Percentiles rank a stretch among this genome's conserved stretches.
phyloP scores from a whole-genome alignment of 2,329 filamentous ascomycete species.

The Phialophora verrucosa region DNA sequence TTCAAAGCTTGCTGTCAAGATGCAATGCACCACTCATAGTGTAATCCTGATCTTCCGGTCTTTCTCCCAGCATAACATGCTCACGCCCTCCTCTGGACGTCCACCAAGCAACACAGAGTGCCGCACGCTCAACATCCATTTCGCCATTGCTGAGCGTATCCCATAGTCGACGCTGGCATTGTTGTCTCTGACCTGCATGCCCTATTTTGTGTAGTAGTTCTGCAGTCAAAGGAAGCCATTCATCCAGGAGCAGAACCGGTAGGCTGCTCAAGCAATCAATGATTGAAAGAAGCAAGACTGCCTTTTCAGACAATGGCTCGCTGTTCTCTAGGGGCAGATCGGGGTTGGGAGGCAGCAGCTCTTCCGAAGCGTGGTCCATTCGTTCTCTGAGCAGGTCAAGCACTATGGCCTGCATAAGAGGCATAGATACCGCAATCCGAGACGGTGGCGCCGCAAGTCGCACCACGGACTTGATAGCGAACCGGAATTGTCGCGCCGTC shows the following conservation, averaged over 20 bases:
- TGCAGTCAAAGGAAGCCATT: constrained; percentile 78
- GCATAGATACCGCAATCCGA: constrained; percentile 72
- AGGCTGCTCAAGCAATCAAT: constrained; percentile 80
- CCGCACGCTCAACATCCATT: constrained; percentile 84
- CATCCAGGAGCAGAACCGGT: constrained; percentile 71
- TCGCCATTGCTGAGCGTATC: constrained; percentile 79
- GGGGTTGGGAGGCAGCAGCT: constrained; percentile 52
- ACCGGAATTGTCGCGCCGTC: constrained; percentile 81
- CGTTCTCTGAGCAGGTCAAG: constrained; percentile 78
- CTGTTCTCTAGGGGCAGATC: constrained; percentile 43
- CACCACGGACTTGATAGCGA: constrained; percentile 85
- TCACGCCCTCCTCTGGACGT: constrained; percentile 67
- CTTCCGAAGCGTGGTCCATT: constrained; percentile 61
- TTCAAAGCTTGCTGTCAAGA: constrained; percentile 57
- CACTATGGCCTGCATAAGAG: constrained; percentile 77
- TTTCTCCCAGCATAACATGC: constrained; percentile 57
- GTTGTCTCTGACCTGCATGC: constrained; percentile 66
- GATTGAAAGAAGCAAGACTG: constrained; percentile 75
- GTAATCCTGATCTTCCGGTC: constrained; percentile 43
- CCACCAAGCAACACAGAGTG: constrained; percentile 86
- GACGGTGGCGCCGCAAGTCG: constrained; percentile 82
- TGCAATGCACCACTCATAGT: constrained; percentile 64
- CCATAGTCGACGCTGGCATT: constrained; percentile 75
- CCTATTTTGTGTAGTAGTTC: constrained; percentile 68
- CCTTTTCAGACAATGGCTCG: constrained; percentile 72